Evolutionary conservation across 352 stramenopile species (phyloP), one percentile per base, ranked within the genome.

Genomic region (Phytopythium vexans): DNA sequence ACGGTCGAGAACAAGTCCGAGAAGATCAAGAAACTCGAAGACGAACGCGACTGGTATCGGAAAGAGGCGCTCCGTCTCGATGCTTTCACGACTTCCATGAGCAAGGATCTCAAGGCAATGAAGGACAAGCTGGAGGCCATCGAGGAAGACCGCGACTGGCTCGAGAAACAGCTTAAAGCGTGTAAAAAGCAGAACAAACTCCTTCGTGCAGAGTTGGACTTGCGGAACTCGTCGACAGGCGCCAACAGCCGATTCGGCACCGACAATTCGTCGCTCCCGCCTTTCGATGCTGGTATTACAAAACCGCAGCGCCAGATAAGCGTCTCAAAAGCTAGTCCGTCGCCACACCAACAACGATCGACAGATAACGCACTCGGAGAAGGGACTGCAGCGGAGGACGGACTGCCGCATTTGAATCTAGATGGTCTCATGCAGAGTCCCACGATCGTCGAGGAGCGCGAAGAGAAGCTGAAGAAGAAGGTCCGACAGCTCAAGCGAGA

Each of bases 171-270:
- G 62, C 76, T 98, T 5, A 98, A 98, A 60, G 86, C 84, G 6
- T 96, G 83, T 58, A 97, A 97, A 62, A 97, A 96, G 51, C 88
- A 97, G 54, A 97, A 97, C 66, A 97, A 97, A 60, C 54, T 98
- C 27, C 67, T 96, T 34, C 82, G 82, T 16, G 82, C 85, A 0
- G 87, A 93, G 42, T 61, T 95, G 6, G 85, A 93, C 31, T 66
- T 92, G 42, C 75, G 81, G 2, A 42, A 89, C 6, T 41, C 65
- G 8, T 68, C 60, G 3, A 48, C 66, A 7, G 54, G 47, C 3
- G 81, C 64, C 31, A 60, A 56, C 41, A 54, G 62, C 35, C 64
- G 70, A 10, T 58, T 50, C n/a, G 35, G 35, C 9, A 41, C 56
- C 3, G 64, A 73, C 31, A 49, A 42, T 16, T 53, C 51, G 10